Conservation (phyloP, 768 basidiomycete genomes). For the Suillus subluteus region DNA sequence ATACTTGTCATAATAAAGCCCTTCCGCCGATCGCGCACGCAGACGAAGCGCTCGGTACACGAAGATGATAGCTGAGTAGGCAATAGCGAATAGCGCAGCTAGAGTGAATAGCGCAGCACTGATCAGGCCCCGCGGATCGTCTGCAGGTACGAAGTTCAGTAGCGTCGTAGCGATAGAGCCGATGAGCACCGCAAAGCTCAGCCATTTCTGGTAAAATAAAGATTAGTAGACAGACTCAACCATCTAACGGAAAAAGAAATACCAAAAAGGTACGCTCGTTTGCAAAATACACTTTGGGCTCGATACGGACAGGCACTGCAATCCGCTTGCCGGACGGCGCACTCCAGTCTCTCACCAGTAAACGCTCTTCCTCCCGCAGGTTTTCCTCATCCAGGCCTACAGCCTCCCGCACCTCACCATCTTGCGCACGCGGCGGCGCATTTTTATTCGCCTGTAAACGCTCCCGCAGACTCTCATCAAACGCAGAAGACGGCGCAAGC, state of each 20-base stretch:
- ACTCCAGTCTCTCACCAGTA: conserved; percentile 67
- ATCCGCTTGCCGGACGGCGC: conserved; percentile 90
- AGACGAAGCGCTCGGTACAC: conserved; percentile 73
- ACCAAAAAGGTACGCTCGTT: conserved; percentile 93
- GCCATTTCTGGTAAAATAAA: conserved; percentile 69
- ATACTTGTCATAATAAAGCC: conserved; percentile 88
- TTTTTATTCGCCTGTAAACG: conserved; percentile 49
- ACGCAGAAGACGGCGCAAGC: conserved; percentile 78
- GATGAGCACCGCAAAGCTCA: conserved; percentile 84
- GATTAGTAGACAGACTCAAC: conserved; percentile 10
- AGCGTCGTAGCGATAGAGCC: conserved; percentile 89
- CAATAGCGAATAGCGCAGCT: conserved; percentile 85
- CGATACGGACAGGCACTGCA: conserved; percentile 91
- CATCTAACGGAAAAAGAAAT: conserved; percentile 35
- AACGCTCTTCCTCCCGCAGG: conserved; percentile 50
- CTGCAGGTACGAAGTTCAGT: conserved; percentile 78
- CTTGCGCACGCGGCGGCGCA: conserved; percentile 25
- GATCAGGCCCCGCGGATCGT: conserved; percentile 79
- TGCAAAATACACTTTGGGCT: conserved; percentile 98
- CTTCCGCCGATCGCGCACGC: conserved; percentile 71
- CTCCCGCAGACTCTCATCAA: conserved; percentile 82
- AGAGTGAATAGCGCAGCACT: conserved; percentile 89
- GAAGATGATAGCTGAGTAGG: conserved; percentile 84
- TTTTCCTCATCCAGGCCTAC: conserved; percentile 42
- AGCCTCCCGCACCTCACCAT: conserved; percentile 25